Evolutionary conservation across 805 yeast genomes (phyloP).

Genomic region (Torulaspora microellipsoides): DNA sequence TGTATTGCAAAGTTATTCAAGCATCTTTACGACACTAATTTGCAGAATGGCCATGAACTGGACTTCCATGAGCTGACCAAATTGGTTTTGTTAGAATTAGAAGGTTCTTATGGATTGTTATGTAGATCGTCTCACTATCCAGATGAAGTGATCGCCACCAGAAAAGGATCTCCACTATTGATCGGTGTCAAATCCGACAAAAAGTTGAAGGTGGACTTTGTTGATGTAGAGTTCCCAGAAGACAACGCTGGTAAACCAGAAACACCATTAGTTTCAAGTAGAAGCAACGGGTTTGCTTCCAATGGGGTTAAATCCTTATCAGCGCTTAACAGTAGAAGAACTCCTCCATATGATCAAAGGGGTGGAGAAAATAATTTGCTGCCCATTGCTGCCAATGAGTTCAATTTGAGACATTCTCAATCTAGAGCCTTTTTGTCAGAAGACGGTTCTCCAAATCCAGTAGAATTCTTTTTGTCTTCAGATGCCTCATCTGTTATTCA

Average conservation of each 20-base stretch:
- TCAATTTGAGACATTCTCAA: conserved; percentile 74
- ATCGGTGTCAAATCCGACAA: conserved; percentile 96
- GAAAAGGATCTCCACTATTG: conserved; percentile 96
- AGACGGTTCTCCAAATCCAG: conserved; percentile 87
- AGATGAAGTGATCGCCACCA: conserved; percentile 91
- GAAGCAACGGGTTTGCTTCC: conserved; percentile 19
- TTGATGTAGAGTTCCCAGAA: conserved; percentile 95
- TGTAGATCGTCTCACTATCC: conserved; percentile 92
- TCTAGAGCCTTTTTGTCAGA: conserved; percentile 96
- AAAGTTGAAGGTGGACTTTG: conserved; percentile 94
- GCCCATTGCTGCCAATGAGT: conserved; percentile 54
- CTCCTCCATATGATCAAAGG: conserved; percentile 8
- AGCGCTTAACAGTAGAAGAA: conserved; percentile 11
- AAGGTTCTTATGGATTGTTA: conserved; percentile 95
- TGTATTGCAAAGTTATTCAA: conserved; percentile 94
- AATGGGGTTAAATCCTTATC: conserved; percentile 2
- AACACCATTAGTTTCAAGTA: conserved; percentile 20
- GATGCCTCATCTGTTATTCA: conserved; percentile 96
- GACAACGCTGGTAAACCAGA: conserved; percentile 37
- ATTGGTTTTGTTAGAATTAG: conserved; percentile 85
- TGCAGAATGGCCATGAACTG: conserved; percentile 65
- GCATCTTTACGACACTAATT: conserved; percentile 76
- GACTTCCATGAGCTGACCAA: conserved; percentile 92
- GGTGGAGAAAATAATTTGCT: conserved; percentile 30
- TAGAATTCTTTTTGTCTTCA: conserved; percentile 92